These are phyloP conservation scores for Exophiala mesophila DNA, from an alignment of 2,329 filamentous ascomycete species.

Conservation along the genomic window DNA sequence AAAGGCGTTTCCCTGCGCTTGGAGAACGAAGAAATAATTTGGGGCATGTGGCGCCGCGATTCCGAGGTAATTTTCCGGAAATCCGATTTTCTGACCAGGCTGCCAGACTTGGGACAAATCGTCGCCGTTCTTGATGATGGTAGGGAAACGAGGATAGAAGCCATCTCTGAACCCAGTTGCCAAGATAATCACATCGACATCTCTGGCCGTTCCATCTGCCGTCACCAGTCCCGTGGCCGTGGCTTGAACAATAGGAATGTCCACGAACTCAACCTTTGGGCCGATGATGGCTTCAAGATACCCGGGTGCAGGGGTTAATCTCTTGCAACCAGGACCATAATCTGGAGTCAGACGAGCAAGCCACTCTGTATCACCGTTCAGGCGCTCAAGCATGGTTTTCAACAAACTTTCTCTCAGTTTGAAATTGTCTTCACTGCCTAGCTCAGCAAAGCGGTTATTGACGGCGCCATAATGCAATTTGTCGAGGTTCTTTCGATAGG, in stretches of 20 bases:
- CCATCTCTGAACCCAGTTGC: conserved; percentile 36
- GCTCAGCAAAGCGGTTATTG: too few species aligned
- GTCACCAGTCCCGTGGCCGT: conserved; percentile 45
- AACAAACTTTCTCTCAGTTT: background rate
- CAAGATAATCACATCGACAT: conserved; percentile 28
- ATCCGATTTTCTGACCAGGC: conserved; percentile 13
- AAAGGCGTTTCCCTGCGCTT: conserved; percentile 27
- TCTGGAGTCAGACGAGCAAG: conserved; percentile 15
- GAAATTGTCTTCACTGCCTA: conserved; percentile 3
- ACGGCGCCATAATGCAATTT: background rate
- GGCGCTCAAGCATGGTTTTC: background rate
- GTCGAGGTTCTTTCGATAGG: conserved; percentile 31
- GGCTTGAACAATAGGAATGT: conserved; percentile 52
- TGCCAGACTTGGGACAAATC: conserved; percentile 31
- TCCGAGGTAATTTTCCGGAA: conserved; percentile 32
- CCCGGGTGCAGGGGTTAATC: conserved; percentile 57
- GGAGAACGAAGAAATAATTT: conserved; percentile 28
- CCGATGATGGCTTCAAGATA: conserved; percentile 61
- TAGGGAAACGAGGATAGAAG: conserved; percentile 29
- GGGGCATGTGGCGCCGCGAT: conserved; percentile 30
- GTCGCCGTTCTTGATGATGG: conserved; percentile 29
- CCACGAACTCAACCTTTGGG: conserved; percentile 57
- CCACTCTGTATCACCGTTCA: conserved; percentile 2
- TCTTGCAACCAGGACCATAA: conserved; percentile 12
- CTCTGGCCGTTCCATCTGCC: conserved; percentile 17